These are phyloP conservation scores for Dothideomycetidae sp. DNA, from an alignment of 2,329 filamentous ascomycete genomes.

Conservation along the genomic window DNA sequence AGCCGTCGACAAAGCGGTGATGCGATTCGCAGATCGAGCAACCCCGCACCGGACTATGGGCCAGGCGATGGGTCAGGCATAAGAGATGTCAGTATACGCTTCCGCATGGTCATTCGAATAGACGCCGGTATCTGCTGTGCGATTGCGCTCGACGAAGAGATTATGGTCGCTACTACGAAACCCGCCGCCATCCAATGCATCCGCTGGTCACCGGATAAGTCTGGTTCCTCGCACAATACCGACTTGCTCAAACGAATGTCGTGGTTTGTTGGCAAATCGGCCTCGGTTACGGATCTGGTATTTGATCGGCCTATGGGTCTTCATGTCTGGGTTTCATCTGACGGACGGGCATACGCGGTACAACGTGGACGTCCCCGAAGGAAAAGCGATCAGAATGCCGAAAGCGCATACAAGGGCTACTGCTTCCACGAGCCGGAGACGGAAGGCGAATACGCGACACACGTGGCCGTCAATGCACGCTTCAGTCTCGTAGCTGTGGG, in stretches of 20 bases:
- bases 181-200: constrained; percentile 96
- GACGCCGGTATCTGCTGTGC: constrained; percentile 86
- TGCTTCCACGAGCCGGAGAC: constrained; percentile 68
- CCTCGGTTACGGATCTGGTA: constrained; percentile 63
- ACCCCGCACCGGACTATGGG: constrained; percentile 32
- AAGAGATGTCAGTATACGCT: constrained; percentile 75
- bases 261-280: constrained; percentile 67
- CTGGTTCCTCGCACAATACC: constrained; percentile 73
- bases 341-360: constrained; percentile 80
- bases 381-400: constrained; percentile 31
- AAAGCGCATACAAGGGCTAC: constrained; percentile 72
- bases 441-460: constrained; percentile 47
- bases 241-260: constrained; percentile 77
- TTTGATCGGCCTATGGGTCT: constrained; percentile 95
- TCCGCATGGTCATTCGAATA: constrained; percentile 95
- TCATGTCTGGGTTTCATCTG: constrained; percentile 78
- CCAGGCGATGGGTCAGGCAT: constrained; percentile 72
- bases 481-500: constrained; percentile 89
- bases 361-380: constrained; percentile 43
- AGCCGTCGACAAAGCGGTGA: constrained; percentile 36
- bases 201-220: constrained; percentile 74
- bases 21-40: constrained; percentile 18
- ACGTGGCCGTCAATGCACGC: constrained; percentile 77
- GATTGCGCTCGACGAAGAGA: constrained; percentile 78
- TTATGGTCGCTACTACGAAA: constrained; percentile 81